Evolutionary conservation across 352 stramenopile species (phyloP).

Genomic region (Peronospora tabacina): DNA sequence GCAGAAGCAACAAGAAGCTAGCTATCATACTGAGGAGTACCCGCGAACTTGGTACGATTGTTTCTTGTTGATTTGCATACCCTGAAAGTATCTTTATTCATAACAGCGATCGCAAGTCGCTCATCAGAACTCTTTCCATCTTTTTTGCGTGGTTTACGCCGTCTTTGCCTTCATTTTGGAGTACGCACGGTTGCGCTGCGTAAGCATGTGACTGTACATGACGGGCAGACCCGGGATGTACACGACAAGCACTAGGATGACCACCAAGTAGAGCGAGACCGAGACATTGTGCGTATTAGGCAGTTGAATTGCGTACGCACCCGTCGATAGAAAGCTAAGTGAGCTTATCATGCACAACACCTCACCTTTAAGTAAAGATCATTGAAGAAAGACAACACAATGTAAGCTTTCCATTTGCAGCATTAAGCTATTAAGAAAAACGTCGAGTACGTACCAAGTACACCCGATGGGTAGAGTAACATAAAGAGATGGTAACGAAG

Average conservation of each 20-base stretch:
- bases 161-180: slow-evolving; percentile 71
- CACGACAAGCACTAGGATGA: slow-evolving; percentile 57
- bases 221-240: slow-evolving; percentile 72
- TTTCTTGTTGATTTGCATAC: slow-evolving; percentile 17
- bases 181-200: slow-evolving; percentile 76
- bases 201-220: slow-evolving; percentile 86
- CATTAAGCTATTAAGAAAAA: background rate
- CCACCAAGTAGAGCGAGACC: slow-evolving; percentile 64
- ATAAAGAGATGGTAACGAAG: slow-evolving; percentile 97
- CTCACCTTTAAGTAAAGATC: slow-evolving; percentile 31
- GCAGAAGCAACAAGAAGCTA: slow-evolving; percentile 21
- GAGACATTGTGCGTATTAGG: slow-evolving; percentile 74
- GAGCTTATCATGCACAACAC: slow-evolving; percentile 72
- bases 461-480: slow-evolving; percentile 96
- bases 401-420: slow-evolving; percentile 11
- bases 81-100: slow-evolving; percentile 11
- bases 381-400: slow-evolving; percentile 10
- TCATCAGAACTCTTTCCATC: background rate
- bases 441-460: slow-evolving; percentile 70
- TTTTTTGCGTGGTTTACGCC: slow-evolving; percentile 26
- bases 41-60: slow-evolving; percentile 14
- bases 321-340: slow-evolving; percentile 44
- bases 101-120: slow-evolving; percentile 2
- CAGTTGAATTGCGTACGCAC: slow-evolving; percentile 61
- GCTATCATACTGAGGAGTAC: slow-evolving; percentile 20